Percentiles rank a stretch among this genome's conserved stretches.
Conservation (phyloP, 2,329 filamentous ascomycete species). For the Ophiostoma perfectum region DNA sequence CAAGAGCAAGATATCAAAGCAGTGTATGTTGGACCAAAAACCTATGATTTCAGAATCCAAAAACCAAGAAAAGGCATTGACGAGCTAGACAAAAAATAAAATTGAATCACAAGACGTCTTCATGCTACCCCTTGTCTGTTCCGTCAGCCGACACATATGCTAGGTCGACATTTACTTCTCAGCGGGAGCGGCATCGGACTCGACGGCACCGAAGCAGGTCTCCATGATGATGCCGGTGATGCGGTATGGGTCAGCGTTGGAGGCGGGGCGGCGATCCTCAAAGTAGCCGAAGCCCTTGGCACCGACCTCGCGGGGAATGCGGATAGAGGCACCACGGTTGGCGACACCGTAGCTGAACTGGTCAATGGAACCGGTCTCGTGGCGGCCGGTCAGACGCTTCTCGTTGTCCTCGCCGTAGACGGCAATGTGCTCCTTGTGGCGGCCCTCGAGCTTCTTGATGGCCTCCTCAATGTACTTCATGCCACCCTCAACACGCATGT, state of each 20-base stretch:
- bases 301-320: conserved; percentile 64
- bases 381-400: conserved; percentile 81
- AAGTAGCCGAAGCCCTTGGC: conserved; percentile 68
- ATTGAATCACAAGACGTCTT: background rate
- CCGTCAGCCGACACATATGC: background rate
- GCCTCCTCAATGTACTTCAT: conserved; percentile 90
- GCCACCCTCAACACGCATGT: conserved; percentile 84
- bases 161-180: conserved; percentile 9
- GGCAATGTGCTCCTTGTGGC: conserved; percentile 76
- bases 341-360: conserved; percentile 91
- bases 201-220: conserved; percentile 29
- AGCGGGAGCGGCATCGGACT: conserved; percentile 15
- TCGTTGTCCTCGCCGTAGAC: conserved; percentile 96
- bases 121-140: background rate
- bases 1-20: background rate
- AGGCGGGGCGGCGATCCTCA: conserved; percentile 59
- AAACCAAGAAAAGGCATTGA: background rate
- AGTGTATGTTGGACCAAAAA: background rate
- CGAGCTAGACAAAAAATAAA: background rate
- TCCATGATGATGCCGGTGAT: conserved; percentile 41
- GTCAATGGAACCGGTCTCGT: conserved; percentile 93
- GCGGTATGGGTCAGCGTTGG: conserved; percentile 77
- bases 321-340: conserved; percentile 90
- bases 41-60: background rate
- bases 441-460: conserved; percentile 75